Evolutionary conservation across 441 rosid genomes (phyloP).

Genomic region (Populus hybrid): DNA sequence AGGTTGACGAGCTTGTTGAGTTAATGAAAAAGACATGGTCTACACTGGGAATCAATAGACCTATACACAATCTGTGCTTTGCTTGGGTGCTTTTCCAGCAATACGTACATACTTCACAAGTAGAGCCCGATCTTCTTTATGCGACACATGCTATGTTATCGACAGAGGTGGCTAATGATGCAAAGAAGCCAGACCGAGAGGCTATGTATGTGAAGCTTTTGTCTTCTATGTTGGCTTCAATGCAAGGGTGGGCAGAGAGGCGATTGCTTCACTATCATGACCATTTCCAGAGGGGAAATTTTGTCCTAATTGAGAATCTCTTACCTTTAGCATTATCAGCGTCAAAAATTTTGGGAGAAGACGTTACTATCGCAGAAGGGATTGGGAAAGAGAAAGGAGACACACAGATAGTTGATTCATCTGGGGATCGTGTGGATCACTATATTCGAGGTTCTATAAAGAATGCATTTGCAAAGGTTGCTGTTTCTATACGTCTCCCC

Average conservation of each 20-base stretch:
- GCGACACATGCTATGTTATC: conserved; percentile 74
- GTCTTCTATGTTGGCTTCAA: conserved; percentile 56
- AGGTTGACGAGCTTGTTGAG: conserved; percentile 85
- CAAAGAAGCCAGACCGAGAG: conserved; percentile 67
- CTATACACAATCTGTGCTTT: conserved; percentile 73
- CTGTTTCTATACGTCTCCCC: background rate
- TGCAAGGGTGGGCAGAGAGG: conserved; percentile 87
- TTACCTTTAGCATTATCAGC: conserved; percentile 69
- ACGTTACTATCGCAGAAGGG: conserved; percentile 52
- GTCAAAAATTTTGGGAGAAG: conserved; percentile 69
- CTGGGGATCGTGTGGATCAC: conserved; percentile 58
- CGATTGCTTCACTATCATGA: conserved; percentile 74
- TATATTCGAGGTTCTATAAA: conserved; percentile 74
- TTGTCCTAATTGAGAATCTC: conserved; percentile 61
- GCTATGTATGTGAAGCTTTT: conserved; percentile 56
- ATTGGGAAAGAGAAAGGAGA: conserved; percentile 43
- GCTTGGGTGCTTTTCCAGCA: conserved; percentile 89
- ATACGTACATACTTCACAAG: conserved; percentile 55
- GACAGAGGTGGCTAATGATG: conserved; percentile 70
- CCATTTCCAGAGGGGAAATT: conserved; percentile 58
- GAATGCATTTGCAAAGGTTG: conserved; percentile 67
- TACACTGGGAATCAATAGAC: conserved; percentile 66
- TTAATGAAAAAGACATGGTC: conserved; percentile 94
- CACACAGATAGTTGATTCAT: conserved; percentile 43
- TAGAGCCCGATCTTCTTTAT: conserved; percentile 70